A percentile compares a stretch with the other conserved stretches of the same genome.
phyloP scores from a whole-genome alignment of 495 filamentous ascomycete genomes.

The Beverwykella pulmonaria region DNA sequence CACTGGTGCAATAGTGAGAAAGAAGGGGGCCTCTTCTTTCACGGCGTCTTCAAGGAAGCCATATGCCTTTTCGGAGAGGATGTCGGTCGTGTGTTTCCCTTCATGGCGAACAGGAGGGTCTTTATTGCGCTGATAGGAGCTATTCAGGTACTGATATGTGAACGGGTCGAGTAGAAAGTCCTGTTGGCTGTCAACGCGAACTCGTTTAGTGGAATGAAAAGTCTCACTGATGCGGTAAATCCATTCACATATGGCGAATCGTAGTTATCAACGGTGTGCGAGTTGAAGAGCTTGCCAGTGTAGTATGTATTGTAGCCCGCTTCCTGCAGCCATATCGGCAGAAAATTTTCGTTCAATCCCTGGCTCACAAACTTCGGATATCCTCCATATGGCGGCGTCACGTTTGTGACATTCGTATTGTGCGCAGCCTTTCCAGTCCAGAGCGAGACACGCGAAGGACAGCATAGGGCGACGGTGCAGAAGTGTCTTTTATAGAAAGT shows the following conservation, averaged over 20 bases:
- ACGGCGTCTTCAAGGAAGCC: constrained; percentile 66
- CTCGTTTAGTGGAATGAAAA: not conserved
- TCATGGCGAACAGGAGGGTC: constrained; percentile 48
- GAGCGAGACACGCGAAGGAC: constrained; percentile 43
- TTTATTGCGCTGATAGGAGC: constrained; percentile 65
- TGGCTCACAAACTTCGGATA: constrained; percentile 70
- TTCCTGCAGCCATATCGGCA: constrained; percentile 70
- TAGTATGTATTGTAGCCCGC: constrained; percentile 76
- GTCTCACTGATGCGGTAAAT: constrained; percentile 53
- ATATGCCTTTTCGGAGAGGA: constrained; percentile 64
- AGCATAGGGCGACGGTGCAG: constrained; percentile 44
- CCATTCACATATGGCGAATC: constrained; percentile 56
- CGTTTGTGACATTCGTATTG: constrained; percentile 76
- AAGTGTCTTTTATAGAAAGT: constrained; percentile 40
- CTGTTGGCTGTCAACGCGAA: constrained; percentile 10
- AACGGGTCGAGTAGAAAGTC: constrained; percentile 73
- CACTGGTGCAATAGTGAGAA: constrained; percentile 66
- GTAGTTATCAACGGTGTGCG: constrained; percentile 43
- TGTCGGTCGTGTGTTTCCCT: constrained; percentile 60
- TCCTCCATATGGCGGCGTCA: constrained; percentile 61
- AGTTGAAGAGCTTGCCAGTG: constrained; percentile 73
- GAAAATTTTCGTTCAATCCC: constrained; percentile 66
- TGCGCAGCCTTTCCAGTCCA: constrained; percentile 68
- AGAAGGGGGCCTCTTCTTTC: constrained; percentile 61
- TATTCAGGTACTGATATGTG: constrained; percentile 72